Evolutionary conservation across 345 rosid species (phyloP).

Genomic region (Eutrema yunnanense): DNA sequence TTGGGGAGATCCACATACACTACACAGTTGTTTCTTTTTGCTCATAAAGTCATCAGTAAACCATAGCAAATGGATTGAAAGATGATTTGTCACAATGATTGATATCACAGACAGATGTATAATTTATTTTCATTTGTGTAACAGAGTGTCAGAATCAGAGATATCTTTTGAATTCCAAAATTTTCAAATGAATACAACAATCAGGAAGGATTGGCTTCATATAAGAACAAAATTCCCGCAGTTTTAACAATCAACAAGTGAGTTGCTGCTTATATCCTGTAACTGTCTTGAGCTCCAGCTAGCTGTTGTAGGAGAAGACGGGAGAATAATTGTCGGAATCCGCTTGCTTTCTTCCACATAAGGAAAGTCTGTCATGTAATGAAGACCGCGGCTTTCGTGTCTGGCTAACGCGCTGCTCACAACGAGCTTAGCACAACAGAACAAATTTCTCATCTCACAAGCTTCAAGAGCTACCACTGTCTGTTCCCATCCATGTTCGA

Average conservation of each 20-base stretch:
- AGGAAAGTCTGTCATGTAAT: conserved; percentile 86
- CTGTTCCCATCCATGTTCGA: conserved; percentile 79
- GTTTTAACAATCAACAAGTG: conserved; percentile 21
- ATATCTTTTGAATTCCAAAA: background rate
- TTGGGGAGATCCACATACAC: too few species aligned
- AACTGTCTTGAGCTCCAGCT: conserved; percentile 89
- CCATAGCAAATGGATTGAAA: background rate
- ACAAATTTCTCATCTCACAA: conserved; percentile 92
- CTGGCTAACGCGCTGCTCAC: conserved; percentile 85
- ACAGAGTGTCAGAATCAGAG: background rate
- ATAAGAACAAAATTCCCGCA: background rate
- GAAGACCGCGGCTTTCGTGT: conserved; percentile 95
- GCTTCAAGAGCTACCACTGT: conserved; percentile 84
- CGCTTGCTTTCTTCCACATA: conserved; percentile 79
- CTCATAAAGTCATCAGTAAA: background rate
- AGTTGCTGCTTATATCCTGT: conserved; percentile 33
- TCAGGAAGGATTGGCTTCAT: background rate
- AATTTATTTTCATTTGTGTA: conserved; percentile 7
- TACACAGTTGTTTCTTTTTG: background rate
- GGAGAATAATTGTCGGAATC: conserved; percentile 79
- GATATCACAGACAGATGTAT: background rate
- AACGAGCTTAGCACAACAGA: conserved; percentile 90
- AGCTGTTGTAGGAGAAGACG: conserved; percentile 46
- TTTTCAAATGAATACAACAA: background rate
- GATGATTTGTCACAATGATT: background rate